These are phyloP conservation scores for Graphilbum fragrans DNA, from an alignment of 2,329 filamentous ascomycete species.

Conservation along the genomic window DNA sequence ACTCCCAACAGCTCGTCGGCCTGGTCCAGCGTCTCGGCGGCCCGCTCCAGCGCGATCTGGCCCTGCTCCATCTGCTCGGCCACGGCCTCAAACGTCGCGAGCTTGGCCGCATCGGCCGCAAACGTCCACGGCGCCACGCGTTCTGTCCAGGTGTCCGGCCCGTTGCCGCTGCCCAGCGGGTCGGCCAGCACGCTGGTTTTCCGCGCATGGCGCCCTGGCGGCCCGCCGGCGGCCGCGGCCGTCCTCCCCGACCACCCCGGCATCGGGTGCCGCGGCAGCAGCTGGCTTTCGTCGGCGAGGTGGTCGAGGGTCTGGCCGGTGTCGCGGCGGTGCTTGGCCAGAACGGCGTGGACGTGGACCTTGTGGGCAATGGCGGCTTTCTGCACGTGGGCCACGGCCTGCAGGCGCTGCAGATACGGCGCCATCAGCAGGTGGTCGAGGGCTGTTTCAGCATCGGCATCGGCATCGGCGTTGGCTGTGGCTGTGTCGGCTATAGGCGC, in stretches of 20 bases:
- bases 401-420: slow-evolving; percentile 43
- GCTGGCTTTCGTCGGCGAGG: slow-evolving; percentile 49
- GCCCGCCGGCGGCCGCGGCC: neutral
- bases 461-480: neutral
- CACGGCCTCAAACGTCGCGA: slow-evolving; percentile 43
- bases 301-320: slow-evolving; percentile 36
- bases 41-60: slow-evolving; percentile 40
- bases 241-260: slow-evolving; percentile 15
- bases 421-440: slow-evolving; percentile 31
- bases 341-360: slow-evolving; percentile 36
- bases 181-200: neutral
- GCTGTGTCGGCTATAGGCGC: neutral
- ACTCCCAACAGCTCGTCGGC: slow-evolving; percentile 35
- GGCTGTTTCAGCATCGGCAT: neutral
- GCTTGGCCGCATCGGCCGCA: slow-evolving; percentile 48
- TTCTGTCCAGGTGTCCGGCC: slow-evolving; percentile 22
- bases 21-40: slow-evolving; percentile 35
- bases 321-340: slow-evolving; percentile 39
- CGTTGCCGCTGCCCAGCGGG: neutral
- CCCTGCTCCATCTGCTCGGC: slow-evolving; percentile 48
- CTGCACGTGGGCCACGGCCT: slow-evolving; percentile 41
- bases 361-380: slow-evolving; percentile 46
- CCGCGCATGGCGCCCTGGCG: neutral
- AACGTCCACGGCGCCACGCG: slow-evolving; percentile 45
- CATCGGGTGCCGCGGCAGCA: slow-evolving; percentile 41